phyloP scores from a whole-genome alignment of 257 asterid species.

The Primulina eburnea region DNA sequence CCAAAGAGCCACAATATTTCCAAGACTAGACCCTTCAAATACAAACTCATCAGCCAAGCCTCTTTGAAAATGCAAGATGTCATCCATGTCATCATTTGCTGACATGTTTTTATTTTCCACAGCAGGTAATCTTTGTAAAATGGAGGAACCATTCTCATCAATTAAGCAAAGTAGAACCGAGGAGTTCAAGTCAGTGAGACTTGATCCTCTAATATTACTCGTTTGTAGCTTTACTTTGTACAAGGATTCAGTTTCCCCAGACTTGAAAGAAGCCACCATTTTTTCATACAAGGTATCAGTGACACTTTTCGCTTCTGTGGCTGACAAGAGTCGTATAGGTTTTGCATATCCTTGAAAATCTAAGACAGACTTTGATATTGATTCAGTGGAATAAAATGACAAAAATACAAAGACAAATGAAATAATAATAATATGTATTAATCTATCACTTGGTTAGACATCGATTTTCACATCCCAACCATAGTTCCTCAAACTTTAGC shows the following conservation, averaged over 20 bases:
- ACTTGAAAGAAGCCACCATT: constrained; percentile 26
- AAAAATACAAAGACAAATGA: constrained; percentile 1
- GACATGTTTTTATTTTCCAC: constrained; percentile 21
- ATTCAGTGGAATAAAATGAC: not conserved
- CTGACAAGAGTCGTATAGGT: constrained; percentile 64
- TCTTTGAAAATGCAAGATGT: constrained; percentile 51
- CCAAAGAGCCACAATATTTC: constrained; percentile 73
- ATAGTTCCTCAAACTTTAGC: too few relatives aligned
- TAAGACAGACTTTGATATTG: constrained; percentile 22
- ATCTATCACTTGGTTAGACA: not conserved
- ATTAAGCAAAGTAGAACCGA: constrained; percentile 68
- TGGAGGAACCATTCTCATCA: constrained; percentile 72
- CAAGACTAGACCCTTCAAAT: constrained; percentile 73
- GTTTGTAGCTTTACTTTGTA: constrained; percentile 66
- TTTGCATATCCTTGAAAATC: constrained; percentile 85
- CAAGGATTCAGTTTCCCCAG: constrained; percentile 28
- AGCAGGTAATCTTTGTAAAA: constrained; percentile 69
- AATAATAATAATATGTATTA: not conserved
- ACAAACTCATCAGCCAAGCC: constrained; percentile 70
- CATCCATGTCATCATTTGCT: constrained; percentile 28
- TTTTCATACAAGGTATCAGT: constrained; percentile 38
- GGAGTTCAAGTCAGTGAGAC: constrained; percentile 54
- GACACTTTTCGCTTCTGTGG: constrained; percentile 39
- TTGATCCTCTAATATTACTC: constrained; percentile 63
- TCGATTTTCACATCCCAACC: too few relatives aligned